Conservation (phyloP, 495 filamentous ascomycete genomes). For the Cercophora newfieldiana region DNA sequence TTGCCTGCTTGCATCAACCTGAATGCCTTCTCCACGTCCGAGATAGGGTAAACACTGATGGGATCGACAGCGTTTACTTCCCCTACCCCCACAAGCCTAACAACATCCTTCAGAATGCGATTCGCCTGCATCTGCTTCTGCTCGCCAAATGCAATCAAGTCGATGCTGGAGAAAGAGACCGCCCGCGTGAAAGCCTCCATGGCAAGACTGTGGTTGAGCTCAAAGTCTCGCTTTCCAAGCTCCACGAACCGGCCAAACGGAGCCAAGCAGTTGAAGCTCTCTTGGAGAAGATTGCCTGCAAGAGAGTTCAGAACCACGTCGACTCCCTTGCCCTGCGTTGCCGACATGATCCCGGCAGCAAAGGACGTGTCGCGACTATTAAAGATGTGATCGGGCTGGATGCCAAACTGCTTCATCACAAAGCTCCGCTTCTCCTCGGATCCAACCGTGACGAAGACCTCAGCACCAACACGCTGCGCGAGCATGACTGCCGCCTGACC, state of each 20-base stretch:
- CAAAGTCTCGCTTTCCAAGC: conserved; percentile 49
- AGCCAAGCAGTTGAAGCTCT: conserved; percentile 54
- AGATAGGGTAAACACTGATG: conserved; percentile 35
- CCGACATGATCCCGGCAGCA: conserved; percentile 41
- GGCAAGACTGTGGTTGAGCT: conserved; percentile 34
- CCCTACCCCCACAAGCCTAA: conserved; percentile 38
- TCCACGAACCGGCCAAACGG: conserved; percentile 61
- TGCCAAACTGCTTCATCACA: conserved; percentile 47
- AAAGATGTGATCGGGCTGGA: conserved; percentile 57
- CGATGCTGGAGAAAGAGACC: conserved; percentile 36
- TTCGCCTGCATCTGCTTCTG: conserved; percentile 33
- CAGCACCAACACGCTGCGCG: conserved; percentile 49
- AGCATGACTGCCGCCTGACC: conserved; percentile 61
- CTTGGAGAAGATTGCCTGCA: conserved; percentile 53
- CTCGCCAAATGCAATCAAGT: conserved; percentile 30
- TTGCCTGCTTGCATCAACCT: conserved; percentile 50
- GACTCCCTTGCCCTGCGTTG: conserved; percentile 53
- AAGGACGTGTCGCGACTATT: conserved; percentile 43
- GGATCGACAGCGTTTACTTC: conserved; percentile 38
- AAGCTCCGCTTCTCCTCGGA: conserved; percentile 47
- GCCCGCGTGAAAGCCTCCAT: conserved; percentile 46
- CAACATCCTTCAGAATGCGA: conserved; percentile 42
- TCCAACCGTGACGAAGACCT: conserved; percentile 58
- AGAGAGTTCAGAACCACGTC: conserved; percentile 64
- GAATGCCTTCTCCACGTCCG: conserved; percentile 46